Conservation (phyloP, 345 rosid species). For the Eucalyptus sp. region DNA sequence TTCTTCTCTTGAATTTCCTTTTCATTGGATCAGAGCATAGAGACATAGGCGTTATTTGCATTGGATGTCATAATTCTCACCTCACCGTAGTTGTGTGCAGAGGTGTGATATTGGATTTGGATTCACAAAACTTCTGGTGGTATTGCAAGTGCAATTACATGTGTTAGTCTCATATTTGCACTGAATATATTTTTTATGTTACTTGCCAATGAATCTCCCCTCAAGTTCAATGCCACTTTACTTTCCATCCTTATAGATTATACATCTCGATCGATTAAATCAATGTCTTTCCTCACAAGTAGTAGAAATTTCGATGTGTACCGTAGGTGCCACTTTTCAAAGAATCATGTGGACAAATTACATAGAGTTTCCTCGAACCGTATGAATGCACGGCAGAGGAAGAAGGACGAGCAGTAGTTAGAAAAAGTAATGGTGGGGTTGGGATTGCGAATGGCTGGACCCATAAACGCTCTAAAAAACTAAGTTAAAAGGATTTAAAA, state of each 20-base stretch:
- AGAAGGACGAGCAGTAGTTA: too few species aligned
- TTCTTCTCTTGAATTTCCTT: not conserved
- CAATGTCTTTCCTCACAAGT: not conserved
- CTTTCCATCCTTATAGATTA: not conserved
- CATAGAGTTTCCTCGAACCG: too few species aligned
- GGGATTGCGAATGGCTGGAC: not conserved
- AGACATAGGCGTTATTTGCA: not conserved
- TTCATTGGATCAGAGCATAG: not conserved
- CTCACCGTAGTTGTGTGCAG: not conserved
- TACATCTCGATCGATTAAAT: not conserved
- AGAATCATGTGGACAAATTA: not conserved
- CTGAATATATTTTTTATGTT: not conserved
- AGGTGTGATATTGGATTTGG: not conserved
- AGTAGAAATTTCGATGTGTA: not conserved
- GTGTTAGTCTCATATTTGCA: not conserved
- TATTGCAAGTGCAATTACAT: not conserved
- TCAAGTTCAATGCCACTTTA: not conserved
- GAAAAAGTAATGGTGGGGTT: not conserved
- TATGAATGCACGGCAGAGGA: too few species aligned
- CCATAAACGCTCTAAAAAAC: not conserved
- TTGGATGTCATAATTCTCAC: not conserved
- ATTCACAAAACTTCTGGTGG: not conserved
- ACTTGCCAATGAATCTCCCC: not conserved
- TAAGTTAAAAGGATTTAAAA: not conserved
- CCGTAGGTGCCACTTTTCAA: not conserved